Evolutionary conservation across 1,284 basidiomycete species (phyloP).

Genomic region (Ustilago cynodontis): DNA sequence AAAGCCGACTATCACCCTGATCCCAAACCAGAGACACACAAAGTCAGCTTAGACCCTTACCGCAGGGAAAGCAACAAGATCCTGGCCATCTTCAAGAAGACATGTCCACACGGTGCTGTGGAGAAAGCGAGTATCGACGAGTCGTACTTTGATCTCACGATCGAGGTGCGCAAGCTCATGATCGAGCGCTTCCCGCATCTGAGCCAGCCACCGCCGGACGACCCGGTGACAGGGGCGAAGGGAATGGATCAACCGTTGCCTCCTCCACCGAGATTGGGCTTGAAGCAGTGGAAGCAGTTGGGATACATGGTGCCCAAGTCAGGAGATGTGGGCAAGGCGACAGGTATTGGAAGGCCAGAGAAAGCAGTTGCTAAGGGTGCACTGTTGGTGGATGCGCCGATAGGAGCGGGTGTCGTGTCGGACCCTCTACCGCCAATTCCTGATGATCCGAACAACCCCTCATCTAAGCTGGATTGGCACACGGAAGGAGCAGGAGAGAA

Average conservation of each 20-base stretch:
- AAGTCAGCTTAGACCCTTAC: conserved; percentile 95
- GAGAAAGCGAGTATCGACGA: conserved; percentile 77
- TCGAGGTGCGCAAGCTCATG: conserved; percentile 65
- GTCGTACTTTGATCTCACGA: conserved; percentile 67
- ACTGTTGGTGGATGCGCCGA: conserved; percentile 48
- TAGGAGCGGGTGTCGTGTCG: conserved; percentile 40
- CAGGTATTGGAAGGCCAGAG: conserved; percentile 55
- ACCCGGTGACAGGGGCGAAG: conserved; percentile 58
- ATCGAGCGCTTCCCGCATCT: conserved; percentile 77
- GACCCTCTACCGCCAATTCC: conserved; percentile 19
- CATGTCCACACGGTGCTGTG: conserved; percentile 76
- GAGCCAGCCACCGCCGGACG: conserved; percentile 53
- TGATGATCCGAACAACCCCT: conserved; percentile 5
- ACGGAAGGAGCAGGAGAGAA: conserved; percentile 25
- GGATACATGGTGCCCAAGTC: conserved; percentile 80
- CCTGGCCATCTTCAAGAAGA: conserved; percentile 84
- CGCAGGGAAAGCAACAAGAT: conserved; percentile 90
- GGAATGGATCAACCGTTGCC: conserved; percentile 87
- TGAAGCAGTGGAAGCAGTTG: conserved; percentile 76
- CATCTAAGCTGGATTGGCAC: conserved; percentile 43
- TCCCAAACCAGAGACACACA: conserved; percentile 88
- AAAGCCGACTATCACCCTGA: conserved; percentile 85
- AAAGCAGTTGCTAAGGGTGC: conserved; percentile 46
- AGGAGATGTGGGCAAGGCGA: conserved; percentile 69
- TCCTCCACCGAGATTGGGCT: conserved; percentile 75